Evolutionary conservation across 1,284 basidiomycete genomes (phyloP), one percentile per base, ranked within the genome.

Genomic region (Schizophyllum amplum): DNA sequence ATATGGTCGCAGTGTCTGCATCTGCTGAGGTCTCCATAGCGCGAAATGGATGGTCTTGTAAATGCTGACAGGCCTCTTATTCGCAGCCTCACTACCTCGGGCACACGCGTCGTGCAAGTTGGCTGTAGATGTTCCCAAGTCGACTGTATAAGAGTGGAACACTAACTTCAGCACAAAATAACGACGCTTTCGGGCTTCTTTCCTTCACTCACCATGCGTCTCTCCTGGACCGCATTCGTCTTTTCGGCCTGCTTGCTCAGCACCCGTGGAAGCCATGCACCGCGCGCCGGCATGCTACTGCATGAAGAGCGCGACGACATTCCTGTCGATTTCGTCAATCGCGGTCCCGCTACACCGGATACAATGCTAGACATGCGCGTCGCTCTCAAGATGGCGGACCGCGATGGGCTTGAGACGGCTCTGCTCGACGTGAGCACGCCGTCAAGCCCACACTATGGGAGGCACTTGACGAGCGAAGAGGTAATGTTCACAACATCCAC

Each of bases 341-440:
- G 68, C n/a, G 69, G 67, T 5, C 63, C 67, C 26, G 71, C 75
- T 9, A 69, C 73, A 7, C 55, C 63, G 13, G 67, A 69, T 33
- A 66, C 72, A 52, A 64, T 65, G 5, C 62, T 76, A 25, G 66
- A 73, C 55, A 66, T 76, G 62, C 70, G 70, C 51, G 69, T 77
- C 54, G 73, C 70, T 4, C 67, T 76, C 51, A 71, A 71, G 61
- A 71, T 74, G 56, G 66, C 69, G 55, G 65, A 62, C 48, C 66
- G 71, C 51, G 66, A 70, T 21, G 70, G 72, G n/a, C 67, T 78
- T 42, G 63, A 75, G 24, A 61, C 67, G 7, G 61, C 69, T 0
- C 67, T 80, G 42, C 72, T 74, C 56, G 72, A 74, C 58, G 74
- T 80, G 55, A 77, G 76, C 59, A 72, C 78, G 56, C 80, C 80